These are phyloP conservation scores for Chaetomium globosum DNA, from an alignment of 2,329 filamentous ascomycete species.

Conservation along the genomic window DNA sequence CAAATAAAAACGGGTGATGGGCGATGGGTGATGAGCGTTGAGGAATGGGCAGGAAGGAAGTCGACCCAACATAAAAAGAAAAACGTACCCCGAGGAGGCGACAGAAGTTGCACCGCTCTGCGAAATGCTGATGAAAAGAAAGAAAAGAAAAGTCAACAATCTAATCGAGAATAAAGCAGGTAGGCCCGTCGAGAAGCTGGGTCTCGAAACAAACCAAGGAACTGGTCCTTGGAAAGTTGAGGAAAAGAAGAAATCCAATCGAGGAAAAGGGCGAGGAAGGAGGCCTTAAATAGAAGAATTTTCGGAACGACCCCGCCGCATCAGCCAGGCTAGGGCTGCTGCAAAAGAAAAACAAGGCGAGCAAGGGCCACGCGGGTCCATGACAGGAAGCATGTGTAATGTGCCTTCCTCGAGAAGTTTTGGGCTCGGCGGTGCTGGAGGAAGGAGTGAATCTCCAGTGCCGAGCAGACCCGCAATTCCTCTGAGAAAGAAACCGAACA, in stretches of 20 bases:
- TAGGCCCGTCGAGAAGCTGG: neutral
- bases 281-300: neutral
- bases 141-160: neutral
- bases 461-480: neutral
- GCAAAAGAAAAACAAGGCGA: neutral
- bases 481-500: neutral
- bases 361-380: constrained; percentile 1
- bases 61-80: neutral
- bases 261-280: neutral
- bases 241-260: neutral
- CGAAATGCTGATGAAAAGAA: constrained; percentile 1
- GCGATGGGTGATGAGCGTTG: no score
- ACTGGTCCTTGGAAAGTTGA: neutral
- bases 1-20: no score
- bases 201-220: neutral
- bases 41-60: neutral
- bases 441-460: neutral
- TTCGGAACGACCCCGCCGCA: neutral
- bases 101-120: neutral
- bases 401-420: neutral
- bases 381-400: neutral
- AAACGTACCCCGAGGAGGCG: neutral
- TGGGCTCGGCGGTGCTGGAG: neutral
- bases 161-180: neutral
- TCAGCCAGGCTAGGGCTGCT: neutral